Evolutionary conservation across 305 asterid genomes (phyloP), one percentile per base, ranked within the genome.

Genomic region (Fraxinus xanthoxyloides): DNA sequence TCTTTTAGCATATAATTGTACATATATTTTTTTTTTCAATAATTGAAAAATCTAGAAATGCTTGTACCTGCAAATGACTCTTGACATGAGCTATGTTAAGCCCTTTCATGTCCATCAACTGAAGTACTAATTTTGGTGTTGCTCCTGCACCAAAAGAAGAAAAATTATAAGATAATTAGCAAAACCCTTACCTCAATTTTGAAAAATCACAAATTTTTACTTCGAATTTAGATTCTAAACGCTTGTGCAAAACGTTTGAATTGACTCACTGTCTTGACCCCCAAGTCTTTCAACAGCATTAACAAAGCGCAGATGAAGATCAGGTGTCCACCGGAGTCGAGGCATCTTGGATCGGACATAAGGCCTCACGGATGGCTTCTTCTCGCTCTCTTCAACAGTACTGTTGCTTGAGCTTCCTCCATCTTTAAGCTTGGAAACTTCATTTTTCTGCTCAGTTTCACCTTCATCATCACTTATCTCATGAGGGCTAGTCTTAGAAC

Each of bases 31-130:
- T 40, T 46, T 46, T 46, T 13, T 10, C 48, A 46, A 46, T 46
- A 46, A 46, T 46, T 46, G 19, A 46, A 46, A 46, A 46, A 8
- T 59, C 8, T 46, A 34, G 56, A 56, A 19, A 34, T 6, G 6
- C 0, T 40, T 34, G 43, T 72, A 91, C 97, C 97, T 94, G 97
- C 89, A 94, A 89, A 87, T 94, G 98, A 87, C 98, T 94, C 90
- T 94, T 94, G 80, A 94, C 95, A 87, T 94, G 98, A 87, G 98
- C 91, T 80, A 94, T 93, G 80, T 89, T 92, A 0, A 94, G 92
- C 80, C 95, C 98, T 81, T 92, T 93, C 81, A 93, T 85, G 82
- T 88, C 85, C 98, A 94, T 94, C 87, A 91, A 38, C 67, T 93
- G 95, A 76, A 94, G 93, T 80, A 94, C 97, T 85, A 92, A 72